These are phyloP conservation scores for Xylariaceae sp. DNA, from an alignment of 2,329 filamentous ascomycete species.

Conservation along the genomic window DNA sequence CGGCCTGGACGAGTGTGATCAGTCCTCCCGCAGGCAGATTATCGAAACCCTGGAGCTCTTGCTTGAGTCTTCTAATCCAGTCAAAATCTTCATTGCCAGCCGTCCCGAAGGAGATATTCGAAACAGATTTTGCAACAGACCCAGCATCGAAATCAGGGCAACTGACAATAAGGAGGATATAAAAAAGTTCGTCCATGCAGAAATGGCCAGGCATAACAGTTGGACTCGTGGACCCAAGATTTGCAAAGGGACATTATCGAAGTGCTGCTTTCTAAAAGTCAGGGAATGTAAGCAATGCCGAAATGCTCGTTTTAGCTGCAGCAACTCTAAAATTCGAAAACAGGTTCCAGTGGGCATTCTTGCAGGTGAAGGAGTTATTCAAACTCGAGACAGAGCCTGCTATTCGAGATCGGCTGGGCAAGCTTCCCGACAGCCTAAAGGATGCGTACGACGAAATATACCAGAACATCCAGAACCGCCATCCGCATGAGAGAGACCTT, in stretches of 20 bases:
- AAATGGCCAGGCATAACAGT: slow-evolving; percentile 1
- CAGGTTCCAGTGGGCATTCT: slow-evolving; percentile 10
- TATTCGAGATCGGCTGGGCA: slow-evolving; percentile 4
- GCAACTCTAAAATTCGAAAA: background rate
- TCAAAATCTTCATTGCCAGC: slow-evolving; percentile 13
- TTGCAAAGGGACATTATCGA: background rate
- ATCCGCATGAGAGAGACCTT: background rate
- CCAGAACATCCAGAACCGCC: background rate
- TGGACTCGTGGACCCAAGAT: background rate
- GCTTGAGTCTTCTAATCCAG: background rate
- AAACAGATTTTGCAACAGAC: background rate
- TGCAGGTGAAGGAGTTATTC: slow-evolving; percentile 7
- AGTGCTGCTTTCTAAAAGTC: background rate
- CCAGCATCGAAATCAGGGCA: slow-evolving; percentile 10
- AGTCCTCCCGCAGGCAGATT: background rate
- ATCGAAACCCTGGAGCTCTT: slow-evolving; percentile 6
- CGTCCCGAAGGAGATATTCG: slow-evolving; percentile 12
- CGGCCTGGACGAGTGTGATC: slow-evolving; percentile 9
- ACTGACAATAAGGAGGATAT: slow-evolving; percentile 9
- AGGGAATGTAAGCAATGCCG: slow-evolving; percentile 5
- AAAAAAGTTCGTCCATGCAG: background rate
- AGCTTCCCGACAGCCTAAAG: slow-evolving; percentile 2
- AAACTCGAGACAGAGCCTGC: background rate
- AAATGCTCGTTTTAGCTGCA: background rate
- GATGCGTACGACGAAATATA: slow-evolving; percentile 7